These are phyloP conservation scores for Ichthyophonus hoferi DNA, from an alignment of 208 protist genomes.

Conservation along the genomic window DNA sequence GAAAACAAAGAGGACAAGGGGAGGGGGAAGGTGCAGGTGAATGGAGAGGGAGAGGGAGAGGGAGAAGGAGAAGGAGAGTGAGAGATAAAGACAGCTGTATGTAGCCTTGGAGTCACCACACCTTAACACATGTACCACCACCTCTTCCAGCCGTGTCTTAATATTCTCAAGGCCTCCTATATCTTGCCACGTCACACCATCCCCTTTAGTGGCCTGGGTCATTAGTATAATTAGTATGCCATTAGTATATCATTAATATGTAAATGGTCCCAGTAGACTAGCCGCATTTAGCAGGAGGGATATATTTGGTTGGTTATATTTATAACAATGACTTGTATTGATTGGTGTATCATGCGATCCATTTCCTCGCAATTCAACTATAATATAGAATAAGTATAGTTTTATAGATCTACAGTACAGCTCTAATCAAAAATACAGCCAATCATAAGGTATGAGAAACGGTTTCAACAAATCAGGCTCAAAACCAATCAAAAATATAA, in stretches of 20 bases:
- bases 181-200: slow-evolving; percentile 72
- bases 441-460: no score
- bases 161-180: slow-evolving; percentile 84
- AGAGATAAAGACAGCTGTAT: slow-evolving; percentile 68
- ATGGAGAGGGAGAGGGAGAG: no score
- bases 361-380: no score
- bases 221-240: not conserved
- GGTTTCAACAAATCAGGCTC: no score
- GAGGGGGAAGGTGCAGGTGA: no score
- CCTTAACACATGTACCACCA: slow-evolving; percentile 26
- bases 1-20: no score
- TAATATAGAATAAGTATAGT: no score
- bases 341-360: not conserved
- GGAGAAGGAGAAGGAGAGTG: not conserved
- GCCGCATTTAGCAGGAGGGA: no score
- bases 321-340: not conserved
- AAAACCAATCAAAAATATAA: no score
- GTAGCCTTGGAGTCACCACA: not conserved
- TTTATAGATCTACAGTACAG: no score
- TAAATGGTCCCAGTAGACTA: no score
- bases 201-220: not conserved
- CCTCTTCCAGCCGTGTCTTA: slow-evolving; percentile 79
- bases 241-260: not conserved
- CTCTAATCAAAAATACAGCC: no score
- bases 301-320: not conserved